Percentiles rank a stretch among this genome's conserved stretches.
Evolutionary conservation across 805 yeast genomes (phyloP).

Genomic region (Candida koratica): DNA sequence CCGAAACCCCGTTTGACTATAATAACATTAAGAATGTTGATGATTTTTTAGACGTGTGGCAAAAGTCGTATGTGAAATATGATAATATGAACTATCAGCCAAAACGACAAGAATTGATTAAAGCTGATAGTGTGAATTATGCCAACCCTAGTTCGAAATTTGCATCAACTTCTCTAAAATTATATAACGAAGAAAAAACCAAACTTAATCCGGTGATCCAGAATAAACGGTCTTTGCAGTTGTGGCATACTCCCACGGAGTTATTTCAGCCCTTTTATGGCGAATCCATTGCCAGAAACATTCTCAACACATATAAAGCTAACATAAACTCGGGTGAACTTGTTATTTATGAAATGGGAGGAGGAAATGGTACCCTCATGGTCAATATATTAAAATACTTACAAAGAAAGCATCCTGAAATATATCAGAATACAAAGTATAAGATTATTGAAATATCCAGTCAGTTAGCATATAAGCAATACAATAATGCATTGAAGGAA

Average conservation of each 20-base stretch:
- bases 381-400: constrained; percentile 64
- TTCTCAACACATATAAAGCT: constrained; percentile 55
- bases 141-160: constrained; percentile 23
- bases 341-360: constrained; percentile 86
- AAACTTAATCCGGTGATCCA: constrained; percentile 20
- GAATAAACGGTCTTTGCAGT: constrained; percentile 48
- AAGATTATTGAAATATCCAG: constrained; percentile 69
- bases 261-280: constrained; percentile 82
- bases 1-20: constrained; percentile 62
- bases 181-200: constrained; percentile 19
- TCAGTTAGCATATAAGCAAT: constrained; percentile 58
- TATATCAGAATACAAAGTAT: constrained; percentile 65
- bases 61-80: constrained; percentile 53
- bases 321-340: constrained; percentile 44
- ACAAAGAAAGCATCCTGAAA: constrained; percentile 60
- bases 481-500: constrained; percentile 29
- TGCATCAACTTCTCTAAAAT: constrained; percentile 22
- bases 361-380: constrained; percentile 88
- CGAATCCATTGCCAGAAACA: constrained; percentile 77
- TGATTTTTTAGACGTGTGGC: constrained; percentile 68
- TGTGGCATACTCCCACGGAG: constrained; percentile 92
- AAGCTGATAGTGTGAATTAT: constrained; percentile 13
- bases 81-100: constrained; percentile 23
- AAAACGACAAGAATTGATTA: constrained; percentile 13
- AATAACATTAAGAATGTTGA: constrained; percentile 56